Evolutionary conservation across 257 asterid species (phyloP), one percentile per base, ranked within the genome.

Genomic region (Solanum ossicruentum): DNA sequence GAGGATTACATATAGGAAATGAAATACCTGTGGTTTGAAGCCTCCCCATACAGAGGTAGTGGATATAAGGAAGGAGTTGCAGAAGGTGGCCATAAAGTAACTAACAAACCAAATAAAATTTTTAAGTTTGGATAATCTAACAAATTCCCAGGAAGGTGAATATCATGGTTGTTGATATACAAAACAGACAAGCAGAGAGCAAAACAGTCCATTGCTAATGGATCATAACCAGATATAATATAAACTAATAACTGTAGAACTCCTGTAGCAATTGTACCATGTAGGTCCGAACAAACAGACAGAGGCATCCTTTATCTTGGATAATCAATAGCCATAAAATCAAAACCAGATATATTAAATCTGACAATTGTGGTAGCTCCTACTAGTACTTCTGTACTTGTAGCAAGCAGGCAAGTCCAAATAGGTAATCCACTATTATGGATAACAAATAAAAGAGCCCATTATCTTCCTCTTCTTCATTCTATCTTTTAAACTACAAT

Each of bases 61-160:
- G 98, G 98, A 84, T 97, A 97, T 75, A 97, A 88, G 85, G 82
- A 85, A 72, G 96, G 96, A 84, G 91, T 89, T 71, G 97, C 93
- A 70, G 98, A 94, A 86, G 99, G 99, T 69, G 98, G 99, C 98
- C 99, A 97, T 77, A 95, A 87, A 89, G 88, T 86, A 91, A 97
- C 99, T 95, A 95, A 57, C 47, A 86, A 32, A 81, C 83, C 84
- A 67, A 73, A 67, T 55, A 23, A 65, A 20, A n/a, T 15, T 77
- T n/a, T 23, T 80, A 85, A 52, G 41, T 32, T 69, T 83, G 66
- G 20, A 54, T 51, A 49, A 54, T 54, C 83, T 49, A 78, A 78
- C 28, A 52, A 17, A 52, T 39, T 78, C 60, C 57, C 66, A 20
- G 83, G 82, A 78, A 26, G 65, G 11, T 4, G 11, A 55, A 52